Evolutionary conservation across 352 stramenopile genomes (phyloP).

Genomic region (Globisporangium recalcitrans): DNA sequence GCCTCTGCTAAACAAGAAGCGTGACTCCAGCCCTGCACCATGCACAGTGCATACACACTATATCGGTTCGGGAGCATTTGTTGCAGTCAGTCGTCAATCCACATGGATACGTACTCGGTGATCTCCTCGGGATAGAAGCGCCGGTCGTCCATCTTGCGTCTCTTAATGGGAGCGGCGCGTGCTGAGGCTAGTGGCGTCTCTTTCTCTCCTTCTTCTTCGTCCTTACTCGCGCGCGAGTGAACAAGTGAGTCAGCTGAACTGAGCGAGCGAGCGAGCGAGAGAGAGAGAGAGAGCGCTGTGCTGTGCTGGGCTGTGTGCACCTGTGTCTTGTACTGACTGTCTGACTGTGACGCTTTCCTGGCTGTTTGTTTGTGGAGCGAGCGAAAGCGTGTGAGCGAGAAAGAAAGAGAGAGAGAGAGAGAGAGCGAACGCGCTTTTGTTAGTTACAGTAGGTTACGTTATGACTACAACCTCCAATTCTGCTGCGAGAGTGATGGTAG

Average conservation of each 20-base stretch:
- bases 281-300: background rate
- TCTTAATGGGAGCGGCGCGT: background rate
- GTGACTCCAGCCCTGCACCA: too few species aligned
- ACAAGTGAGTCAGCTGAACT: background rate
- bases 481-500: slow-evolving; percentile 3
- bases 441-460: slow-evolving; percentile 4
- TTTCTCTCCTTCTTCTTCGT: background rate
- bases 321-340: slow-evolving; percentile 2
- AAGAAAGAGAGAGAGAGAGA: background rate
- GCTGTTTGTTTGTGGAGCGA: slow-evolving; percentile 2
- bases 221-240: background rate
- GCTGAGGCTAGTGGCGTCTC: background rate
- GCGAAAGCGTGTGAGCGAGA: slow-evolving; percentile 1
- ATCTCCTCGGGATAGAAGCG: slow-evolving; percentile 57
- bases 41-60: too few species aligned
- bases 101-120: slow-evolving; percentile 30
- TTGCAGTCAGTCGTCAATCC: background rate
- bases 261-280: background rate
- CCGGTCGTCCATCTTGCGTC: slow-evolving; percentile 28
- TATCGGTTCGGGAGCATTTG: background rate
- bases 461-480: slow-evolving; percentile 10
- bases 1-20: background rate
- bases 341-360: background rate
- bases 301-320: background rate
- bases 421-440: slow-evolving; percentile 5